Conservation (phyloP, 345 rosid genomes). For the Eucalyptus globulus region DNA sequence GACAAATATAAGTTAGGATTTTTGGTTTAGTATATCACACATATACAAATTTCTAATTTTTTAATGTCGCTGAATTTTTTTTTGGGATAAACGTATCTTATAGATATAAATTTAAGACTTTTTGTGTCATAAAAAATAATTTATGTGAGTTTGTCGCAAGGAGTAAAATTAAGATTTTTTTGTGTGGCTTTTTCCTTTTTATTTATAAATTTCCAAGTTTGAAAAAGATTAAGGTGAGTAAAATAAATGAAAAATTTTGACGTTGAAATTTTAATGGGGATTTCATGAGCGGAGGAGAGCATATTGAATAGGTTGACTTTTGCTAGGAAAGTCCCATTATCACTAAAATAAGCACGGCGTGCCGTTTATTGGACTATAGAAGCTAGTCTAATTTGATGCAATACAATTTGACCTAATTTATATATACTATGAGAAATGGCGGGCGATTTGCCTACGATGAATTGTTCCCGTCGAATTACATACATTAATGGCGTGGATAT, state of each 20-base stretch:
- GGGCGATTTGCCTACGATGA: not conserved
- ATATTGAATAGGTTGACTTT: not conserved
- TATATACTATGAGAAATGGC: not conserved
- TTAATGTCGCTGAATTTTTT: no score
- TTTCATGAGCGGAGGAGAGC: not conserved
- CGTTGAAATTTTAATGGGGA: not conserved
- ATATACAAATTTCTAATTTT: no score
- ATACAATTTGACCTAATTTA: not conserved
- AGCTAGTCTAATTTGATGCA: not conserved
- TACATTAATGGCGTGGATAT: not conserved
- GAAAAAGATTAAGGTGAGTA: not conserved
- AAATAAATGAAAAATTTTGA: not conserved
- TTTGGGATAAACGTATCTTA: fast-evolving
- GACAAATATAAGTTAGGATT: fast-evolving
- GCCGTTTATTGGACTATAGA: not conserved
- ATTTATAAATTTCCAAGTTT: not conserved
- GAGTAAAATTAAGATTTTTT: not conserved
- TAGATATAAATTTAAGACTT: fast-evolving
- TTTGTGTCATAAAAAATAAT: no score
- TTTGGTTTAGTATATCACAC: no score
- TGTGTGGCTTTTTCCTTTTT: not conserved
- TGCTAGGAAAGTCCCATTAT: not conserved
- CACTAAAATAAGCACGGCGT: not conserved
- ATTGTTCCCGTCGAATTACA: not conserved
- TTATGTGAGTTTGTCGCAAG: fast-evolving